Conservation (phyloP, 257 asterid species). For the Solanum pennellii region DNA sequence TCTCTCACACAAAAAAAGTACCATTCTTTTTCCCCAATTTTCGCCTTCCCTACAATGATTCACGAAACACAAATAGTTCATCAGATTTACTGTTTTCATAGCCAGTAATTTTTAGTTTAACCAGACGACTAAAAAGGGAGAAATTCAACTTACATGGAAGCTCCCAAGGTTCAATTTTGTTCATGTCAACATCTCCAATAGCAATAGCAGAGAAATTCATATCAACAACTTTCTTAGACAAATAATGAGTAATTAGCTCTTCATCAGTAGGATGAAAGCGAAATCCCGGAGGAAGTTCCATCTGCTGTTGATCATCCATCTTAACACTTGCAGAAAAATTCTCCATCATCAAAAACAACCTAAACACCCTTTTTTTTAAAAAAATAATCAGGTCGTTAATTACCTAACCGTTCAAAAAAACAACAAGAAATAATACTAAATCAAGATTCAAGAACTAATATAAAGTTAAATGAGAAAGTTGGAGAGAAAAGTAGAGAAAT, state of each 20-base stretch:
- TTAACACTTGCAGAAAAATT: constrained; percentile 12
- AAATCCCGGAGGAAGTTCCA: constrained; percentile 67
- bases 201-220: constrained; percentile 35
- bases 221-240: constrained; percentile 39
- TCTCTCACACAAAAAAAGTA: constrained; percentile 71
- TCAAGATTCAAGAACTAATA: not conserved
- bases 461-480: not conserved
- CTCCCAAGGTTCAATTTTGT: constrained; percentile 77
- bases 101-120: not conserved
- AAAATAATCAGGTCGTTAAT: not conserved
- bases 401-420: not conserved
- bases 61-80: not conserved
- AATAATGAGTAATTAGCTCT: constrained; percentile 63
- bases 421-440: not conserved
- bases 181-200: constrained; percentile 73
- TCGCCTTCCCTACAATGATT: constrained; percentile 43
- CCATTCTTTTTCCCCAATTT: constrained; percentile 74
- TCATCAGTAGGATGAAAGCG: constrained; percentile 80
- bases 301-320: constrained; percentile 13
- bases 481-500: constrained; percentile 5
- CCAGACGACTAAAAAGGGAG: not conserved
- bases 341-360: constrained; percentile 15
- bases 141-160: constrained; percentile 44
- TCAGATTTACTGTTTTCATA: not conserved
- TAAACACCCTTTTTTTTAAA: not conserved